Base-by-base conservation (phyloP, 2,329 filamentous ascomycete species). In the Ilyonectria sp. region DNA sequence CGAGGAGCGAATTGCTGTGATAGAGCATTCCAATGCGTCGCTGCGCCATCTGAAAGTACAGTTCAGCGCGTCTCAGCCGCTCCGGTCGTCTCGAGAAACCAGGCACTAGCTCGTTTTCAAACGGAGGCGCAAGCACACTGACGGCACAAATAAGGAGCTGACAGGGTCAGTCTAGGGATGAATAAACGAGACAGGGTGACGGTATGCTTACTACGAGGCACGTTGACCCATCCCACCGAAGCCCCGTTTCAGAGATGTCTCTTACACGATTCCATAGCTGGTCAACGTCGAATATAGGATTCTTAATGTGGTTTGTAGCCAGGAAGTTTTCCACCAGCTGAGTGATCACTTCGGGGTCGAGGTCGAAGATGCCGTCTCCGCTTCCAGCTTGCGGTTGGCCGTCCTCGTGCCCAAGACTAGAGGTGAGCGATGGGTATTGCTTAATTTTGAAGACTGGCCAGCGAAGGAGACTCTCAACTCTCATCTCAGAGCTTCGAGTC, bases 261-360 rank as follows among this genome's bases (percentile, higher is more conserved):
- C 53, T 62, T 7, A 69, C 71, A 9, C 65, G 49, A 17, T 33
- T 43, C 61, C 71, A 70, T n/a, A 74, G 44, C 15, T 57, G 50
- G 17, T 71, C 64, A 35, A 70, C 58, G 21, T 71, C 63, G 11
- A 74, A 66, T 13, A 74, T 65, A 15, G 72, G 72, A 10, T 74
- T 74, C 49, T 73, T 74, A 6, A 71, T 67, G 52, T 73, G 68
- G 40, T 74, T 74, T 13, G 55, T 71, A 5, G 57, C 46, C 0
- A 74, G 66, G 43, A 74, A 74, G 35, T 73, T 73, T 6, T 73
- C 64, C 11, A 74, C 69, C 0, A 74, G 66, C 17, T 69, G 59
- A 6, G 49, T 53, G 1, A 74, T 50, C 13, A 68, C 58, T 26
- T 70, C 65, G 4, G 67, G 58, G 7, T 68, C 63, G 13, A 74